Percentiles rank a stretch among this genome's conserved stretches.
Evolutionary conservation across 1,139 yeast genomes (phyloP).

Genomic region (Blastobotrys persicus): DNA sequence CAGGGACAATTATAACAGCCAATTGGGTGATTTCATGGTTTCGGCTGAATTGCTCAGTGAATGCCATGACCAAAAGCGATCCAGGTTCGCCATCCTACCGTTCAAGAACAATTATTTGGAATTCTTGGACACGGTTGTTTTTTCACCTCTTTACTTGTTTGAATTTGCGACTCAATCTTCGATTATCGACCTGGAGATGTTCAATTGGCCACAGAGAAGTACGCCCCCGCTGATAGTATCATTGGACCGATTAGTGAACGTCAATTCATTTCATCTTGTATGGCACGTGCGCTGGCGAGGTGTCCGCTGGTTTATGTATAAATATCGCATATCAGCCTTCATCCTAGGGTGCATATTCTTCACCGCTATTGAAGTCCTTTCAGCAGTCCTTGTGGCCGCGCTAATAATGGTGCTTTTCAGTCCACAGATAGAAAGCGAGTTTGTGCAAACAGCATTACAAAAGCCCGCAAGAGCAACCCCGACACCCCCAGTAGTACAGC

Average conservation of each 20-base stretch:
- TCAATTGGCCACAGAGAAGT: conserved; percentile 7
- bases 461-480: not conserved
- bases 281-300: conserved; percentile 52
- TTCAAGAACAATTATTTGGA: conserved; percentile 31
- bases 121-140: conserved; percentile 29
- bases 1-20: conserved; percentile 30
- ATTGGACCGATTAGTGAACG: conserved; percentile 31
- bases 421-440: not conserved
- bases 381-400: conserved; percentile 25
- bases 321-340: conserved; percentile 48
- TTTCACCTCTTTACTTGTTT: conserved; percentile 33
- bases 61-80: not conserved
- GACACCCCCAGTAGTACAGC: not conserved
- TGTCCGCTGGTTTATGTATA: conserved; percentile 53
- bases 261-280: conserved; percentile 33
- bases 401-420: conserved; percentile 9
- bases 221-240: conserved; percentile 24
- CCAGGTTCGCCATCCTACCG: conserved; percentile 34
- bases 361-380: conserved; percentile 44
- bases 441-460: not conserved
- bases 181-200: conserved; percentile 10
- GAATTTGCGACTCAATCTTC: conserved; percentile 16
- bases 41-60: conserved; percentile 21
- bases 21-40: conserved; percentile 38
- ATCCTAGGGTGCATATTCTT: conserved; percentile 50